Evolutionary conservation across 805 yeast species (phyloP), one percentile per base, ranked within the genome.

Genomic region (Nakazawaea pomicola): DNA sequence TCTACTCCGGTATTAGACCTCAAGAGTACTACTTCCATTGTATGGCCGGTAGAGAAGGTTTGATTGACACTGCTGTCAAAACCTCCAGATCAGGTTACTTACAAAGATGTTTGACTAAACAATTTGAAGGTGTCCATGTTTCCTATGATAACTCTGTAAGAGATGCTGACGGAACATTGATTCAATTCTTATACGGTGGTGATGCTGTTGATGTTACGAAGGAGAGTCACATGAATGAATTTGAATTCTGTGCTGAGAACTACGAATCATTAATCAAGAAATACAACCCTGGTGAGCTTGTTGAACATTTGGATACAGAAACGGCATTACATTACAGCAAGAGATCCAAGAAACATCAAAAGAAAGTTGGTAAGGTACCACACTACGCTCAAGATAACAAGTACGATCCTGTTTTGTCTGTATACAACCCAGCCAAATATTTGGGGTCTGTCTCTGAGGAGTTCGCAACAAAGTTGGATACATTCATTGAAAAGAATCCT

Each of bases 1-100:
- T 93, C 80, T 95, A 88, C 62, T 88, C 97, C 30, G 99, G 99
- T 64, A 85, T 93, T 52, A 80, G 87, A 62, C 99, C 99, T 4
- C 99, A 93, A 67, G 99, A 93, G 64, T 93, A 95, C 67, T 93
- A 90, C 61, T 93, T 95, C 93, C 99, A 93, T 69, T 93, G 98
- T 73, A 93, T 93, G 99, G 99, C 99, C 42, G 99, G 99, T 67
- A 84, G 99, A 72, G 99, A 93, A 73, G 99, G 99, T 70, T 78
- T 93, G 58, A 93, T 93, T 68, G 99, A 93, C 74, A 93, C 99
- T 46, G 99, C 99, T 38, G 99, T 93, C 49, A 93, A 93, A 68
- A 93, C 99, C 8, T 87, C 97, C 16, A 82, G 96, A 67, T 90
- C 98, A 46, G 99, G 99, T 59, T 93, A 93, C 67, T 74, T 93